These are phyloP conservation scores for Pythium periplocum DNA, from an alignment of 352 stramenopile genomes.

Conservation along the genomic window DNA sequence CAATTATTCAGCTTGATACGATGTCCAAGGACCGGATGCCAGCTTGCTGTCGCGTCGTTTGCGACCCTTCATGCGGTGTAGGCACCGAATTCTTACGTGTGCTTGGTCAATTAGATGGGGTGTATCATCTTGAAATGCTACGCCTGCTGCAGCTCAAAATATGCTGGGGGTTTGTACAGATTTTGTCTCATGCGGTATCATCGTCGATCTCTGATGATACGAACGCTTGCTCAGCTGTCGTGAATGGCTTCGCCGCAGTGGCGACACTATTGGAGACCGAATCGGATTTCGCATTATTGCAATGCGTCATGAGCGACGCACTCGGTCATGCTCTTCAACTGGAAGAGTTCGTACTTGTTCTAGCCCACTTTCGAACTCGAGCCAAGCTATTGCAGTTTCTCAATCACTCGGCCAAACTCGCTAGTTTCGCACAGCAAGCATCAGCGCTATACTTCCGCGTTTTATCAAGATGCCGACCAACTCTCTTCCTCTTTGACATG, in stretches of 20 bases:
- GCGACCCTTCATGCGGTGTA: slow-evolving; percentile 19
- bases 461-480: slow-evolving; percentile 40
- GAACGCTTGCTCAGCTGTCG: slow-evolving; percentile 2
- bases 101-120: slow-evolving; percentile 30
- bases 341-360: slow-evolving; percentile 37
- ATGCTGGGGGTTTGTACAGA: slow-evolving; percentile 48
- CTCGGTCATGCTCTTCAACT: slow-evolving; percentile 28
- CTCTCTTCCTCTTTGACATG: slow-evolving; percentile 60
- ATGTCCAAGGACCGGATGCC: slow-evolving; percentile 42
- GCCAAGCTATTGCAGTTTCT: slow-evolving; percentile 34
- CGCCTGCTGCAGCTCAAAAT: slow-evolving; percentile 24
- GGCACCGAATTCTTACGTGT: slow-evolving; percentile 37
- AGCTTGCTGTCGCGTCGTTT: slow-evolving; percentile 29
- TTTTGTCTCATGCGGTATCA: slow-evolving; percentile 16
- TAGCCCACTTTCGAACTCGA: slow-evolving; percentile 40
- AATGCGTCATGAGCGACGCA: slow-evolving; percentile 38
- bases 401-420: not conserved
- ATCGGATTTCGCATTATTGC: slow-evolving; percentile 30
- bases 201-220: not conserved
- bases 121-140: slow-evolving; percentile 37
- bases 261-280: slow-evolving; percentile 29
- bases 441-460: slow-evolving; percentile 45
- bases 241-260: slow-evolving; percentile 42
- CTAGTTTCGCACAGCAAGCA: too few species aligned
- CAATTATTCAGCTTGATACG: slow-evolving; percentile 24